Base-by-base conservation (phyloP, 352 stramenopile species). In the Pythium folliculosum region DNA sequence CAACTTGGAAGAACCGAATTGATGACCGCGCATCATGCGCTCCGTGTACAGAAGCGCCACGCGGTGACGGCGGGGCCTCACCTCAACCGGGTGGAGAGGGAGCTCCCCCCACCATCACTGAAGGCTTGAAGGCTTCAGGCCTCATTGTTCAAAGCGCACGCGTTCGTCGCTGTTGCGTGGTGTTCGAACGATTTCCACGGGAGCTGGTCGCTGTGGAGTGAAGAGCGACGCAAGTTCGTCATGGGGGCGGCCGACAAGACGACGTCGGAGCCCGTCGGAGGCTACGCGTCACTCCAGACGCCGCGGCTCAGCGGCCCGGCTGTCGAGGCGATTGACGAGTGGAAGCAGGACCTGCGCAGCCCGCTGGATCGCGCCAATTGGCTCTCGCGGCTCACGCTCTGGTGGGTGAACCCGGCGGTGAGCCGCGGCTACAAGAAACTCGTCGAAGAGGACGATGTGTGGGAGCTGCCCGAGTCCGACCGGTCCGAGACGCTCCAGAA, bases 241-340 rank as follows among this genome's bases (percentile, higher is more conserved):
- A 71, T 35, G 77, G 78, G 23, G 38, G 67, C 19, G 75, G 63
- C 19, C 63, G 82, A n/a, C 75, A 65, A 53, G 80, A 56, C 12
- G 65, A 73, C 47, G 78, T 67, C 1, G 76, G 70, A 22, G 67
- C 70, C 23, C 72, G 69, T 30, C 22, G 49, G 23, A 5, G 21
- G 27, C 49, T 59, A 43, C 19, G 35, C 52, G 17, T 17, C 35
- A 32, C 27, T 59, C 4, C 8, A 83, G 81, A 62, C 63, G 37
- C 66, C 83, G 25, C 80, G 81, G 59, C 71, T 75, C 35, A 65
- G 77, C 23, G 73, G 74, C 12, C 55, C 60, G 48, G 70, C 57
- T 6, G 60, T 48, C 0, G 47, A 12, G 2, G 89, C 89, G 0
- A 73, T 75, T 5, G 85, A 97, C 56, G 21, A 23, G 10, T 55